Conservation (phyloP, 805 yeast species). For the Hanseniaspora vineae region DNA sequence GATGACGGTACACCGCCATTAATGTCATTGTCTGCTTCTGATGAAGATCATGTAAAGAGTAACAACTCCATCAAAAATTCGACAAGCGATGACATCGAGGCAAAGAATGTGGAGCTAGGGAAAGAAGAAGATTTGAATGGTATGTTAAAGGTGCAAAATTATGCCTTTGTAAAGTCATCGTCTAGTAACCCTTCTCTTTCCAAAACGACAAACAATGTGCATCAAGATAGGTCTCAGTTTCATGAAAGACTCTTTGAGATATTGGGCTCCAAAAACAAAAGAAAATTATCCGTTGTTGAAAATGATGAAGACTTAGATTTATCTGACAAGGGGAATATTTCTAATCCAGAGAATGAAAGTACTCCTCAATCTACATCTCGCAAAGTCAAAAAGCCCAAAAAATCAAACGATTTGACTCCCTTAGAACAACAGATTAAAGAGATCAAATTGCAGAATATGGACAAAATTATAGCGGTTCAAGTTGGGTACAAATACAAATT, state of each 20-base stretch:
- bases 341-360: too few species aligned
- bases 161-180: too few species aligned
- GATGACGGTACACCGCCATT: neutral
- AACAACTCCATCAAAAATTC: neutral
- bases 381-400: neutral
- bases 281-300: too few species aligned
- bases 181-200: too few species aligned
- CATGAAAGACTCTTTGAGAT: too few species aligned
- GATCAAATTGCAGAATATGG: conserved; percentile 45
- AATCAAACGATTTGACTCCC: conserved; percentile 42
- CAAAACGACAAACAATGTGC: too few species aligned
- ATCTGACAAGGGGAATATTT: too few species aligned
- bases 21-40: neutral
- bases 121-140: neutral
- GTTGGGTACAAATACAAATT: conserved; percentile 89
- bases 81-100: neutral
- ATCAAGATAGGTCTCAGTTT: too few species aligned
- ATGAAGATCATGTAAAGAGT: too few species aligned
- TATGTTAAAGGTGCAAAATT: neutral
- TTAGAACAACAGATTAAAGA: conserved; percentile 66
- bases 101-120: neutral
- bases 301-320: too few species aligned
- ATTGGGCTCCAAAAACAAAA: too few species aligned
- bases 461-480: conserved; percentile 67
- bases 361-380: neutral